phyloP scores from a whole-genome alignment of 2,329 filamentous ascomycete species.

The Fusarium sp. region DNA sequence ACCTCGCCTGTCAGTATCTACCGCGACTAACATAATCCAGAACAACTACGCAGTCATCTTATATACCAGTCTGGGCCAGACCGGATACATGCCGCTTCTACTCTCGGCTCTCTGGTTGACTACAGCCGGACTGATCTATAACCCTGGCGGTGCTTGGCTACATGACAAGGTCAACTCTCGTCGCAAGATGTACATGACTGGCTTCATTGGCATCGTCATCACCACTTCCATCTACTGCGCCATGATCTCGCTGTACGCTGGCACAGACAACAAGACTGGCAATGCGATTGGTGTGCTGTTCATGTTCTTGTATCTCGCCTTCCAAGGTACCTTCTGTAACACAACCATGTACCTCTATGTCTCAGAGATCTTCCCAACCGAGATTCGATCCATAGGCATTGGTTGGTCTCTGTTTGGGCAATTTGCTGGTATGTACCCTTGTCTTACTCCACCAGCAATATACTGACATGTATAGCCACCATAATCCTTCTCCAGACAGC shows the following conservation, averaged over 20 bases:
- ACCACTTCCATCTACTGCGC: conserved; percentile 47
- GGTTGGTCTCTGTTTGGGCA: conserved; percentile 60
- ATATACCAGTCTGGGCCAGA: conserved; percentile 50
- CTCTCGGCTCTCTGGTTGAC: conserved; percentile 52
- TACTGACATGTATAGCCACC: conserved; percentile 33
- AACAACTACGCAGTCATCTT: conserved; percentile 53
- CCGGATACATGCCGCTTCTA: conserved; percentile 51
- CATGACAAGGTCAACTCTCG: conserved; percentile 57
- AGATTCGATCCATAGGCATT: conserved; percentile 60
- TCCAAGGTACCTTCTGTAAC: conserved; percentile 54
- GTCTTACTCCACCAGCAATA: rapidly evolving
- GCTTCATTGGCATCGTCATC: conserved; percentile 52
- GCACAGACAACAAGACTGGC: conserved; percentile 49
- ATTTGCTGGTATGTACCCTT: conserved; percentile 46
- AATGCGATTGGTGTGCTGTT: conserved; percentile 53
- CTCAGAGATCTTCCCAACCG: conserved; percentile 53
- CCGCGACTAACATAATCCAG: conserved; percentile 28
- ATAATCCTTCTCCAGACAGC: conserved; percentile 57
- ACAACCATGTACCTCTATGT: conserved; percentile 52
- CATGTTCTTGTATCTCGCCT: conserved; percentile 57
- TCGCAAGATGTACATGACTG: conserved; percentile 52
- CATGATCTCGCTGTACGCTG: conserved; percentile 48
- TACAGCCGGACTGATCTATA: conserved; percentile 57
- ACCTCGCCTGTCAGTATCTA: rapidly evolving
- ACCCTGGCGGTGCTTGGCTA: conserved; percentile 58